Base-by-base conservation (phyloP, 306 rosid genomes). In the Heteromeles arbutifolia region DNA sequence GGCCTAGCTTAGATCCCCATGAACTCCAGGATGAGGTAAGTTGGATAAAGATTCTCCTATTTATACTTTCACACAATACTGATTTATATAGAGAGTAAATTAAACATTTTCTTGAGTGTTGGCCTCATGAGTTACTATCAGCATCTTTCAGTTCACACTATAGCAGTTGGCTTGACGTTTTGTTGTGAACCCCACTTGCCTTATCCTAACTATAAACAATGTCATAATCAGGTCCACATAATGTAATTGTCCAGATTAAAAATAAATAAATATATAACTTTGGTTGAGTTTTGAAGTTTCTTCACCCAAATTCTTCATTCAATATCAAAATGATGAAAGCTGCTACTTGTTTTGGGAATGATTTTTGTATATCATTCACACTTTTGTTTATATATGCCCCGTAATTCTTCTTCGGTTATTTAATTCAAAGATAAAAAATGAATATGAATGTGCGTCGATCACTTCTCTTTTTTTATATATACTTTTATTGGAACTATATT, bases 91-190 rank as follows among this genome's bases (percentile, higher is more conserved):
- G 6, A 22, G 3, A 61, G 18, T 59, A 61, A 61, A 26, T 25
- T 28, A 28, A 31, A 63, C 67, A 29, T 63, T 29, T 63, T 63
- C 5, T 29, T 63, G 67, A 7, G 67, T 63, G 3, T n/a, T 29
- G 24, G 41, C 15, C 41, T 63, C 67, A 4, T 63, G 18, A 29
- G 41, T 63, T 28, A 63, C 67, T 8, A 17, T 63, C n/a, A 39
- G 71, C 31, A 22, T 59, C 48, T 41, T 29, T 77, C 81, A 28
- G 22, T 77, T 61, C 81, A 69, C 81, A 45, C 81, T 26, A 29
- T 59, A 2, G 21, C 19, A 24, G 12, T 14, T 67, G 9, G 48
- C 52, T 21, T 41, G 28, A 41, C 59, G 28, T 59, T 58, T 43
- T 28, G 7, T 25, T 25, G 24, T 15, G 19, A 56, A 25, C 12